Base-by-base conservation (phyloP, 2,329 filamentous ascomycete species). In the Colletotrichum spinosum region DNA sequence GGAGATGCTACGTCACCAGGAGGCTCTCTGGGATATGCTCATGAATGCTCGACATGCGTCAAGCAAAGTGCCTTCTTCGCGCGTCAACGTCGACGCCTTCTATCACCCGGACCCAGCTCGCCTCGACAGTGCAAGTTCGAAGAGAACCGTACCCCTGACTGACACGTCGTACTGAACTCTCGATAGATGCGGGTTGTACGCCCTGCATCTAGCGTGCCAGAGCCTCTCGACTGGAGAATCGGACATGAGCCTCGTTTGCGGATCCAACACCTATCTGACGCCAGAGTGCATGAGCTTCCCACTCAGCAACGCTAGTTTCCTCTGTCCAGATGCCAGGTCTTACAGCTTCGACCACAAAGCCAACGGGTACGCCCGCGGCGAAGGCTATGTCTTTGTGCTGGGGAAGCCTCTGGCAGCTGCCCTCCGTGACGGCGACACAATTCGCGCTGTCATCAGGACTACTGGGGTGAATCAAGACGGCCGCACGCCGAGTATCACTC, bases 351-450 rank as follows among this genome's bases (percentile, higher is more conserved):
- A 89, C 69, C 71, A 77, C 9, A 79, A 80, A 4, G 89, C 86
- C 12, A 84, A 86, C 64, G 89, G 89, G 0, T 92, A 91, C 69
- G 88, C 84, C 0, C 80, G 88, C 25, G 89, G 88, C 1, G 89
- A 92, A 70, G 89, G 88, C 0, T 79, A 86, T 25, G 87, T 81
- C 0, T 80, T 85, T 13, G 74, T 91, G 1, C 70, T 90, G 4
- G 70, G 91, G 50, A 91, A 90, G 74, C 81, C 81, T 1, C 76
- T 90, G 0, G 75, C 79, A 6, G 82, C 87, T 70, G 89, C 88
- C 1, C 68, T 90, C 4, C 75, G 77, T 8, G 84, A 87, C 68
- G 84, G 85, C 13, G 86, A 91, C 71, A 82, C 81, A 0, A 85
- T 88, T 54, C 80, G 84, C 7, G 81, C 80, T 7, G 78, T 88